Evolutionary conservation across 257 asterid genomes (phyloP), one percentile per base, ranked within the genome.

Genomic region (Ehretia macrophylla): DNA sequence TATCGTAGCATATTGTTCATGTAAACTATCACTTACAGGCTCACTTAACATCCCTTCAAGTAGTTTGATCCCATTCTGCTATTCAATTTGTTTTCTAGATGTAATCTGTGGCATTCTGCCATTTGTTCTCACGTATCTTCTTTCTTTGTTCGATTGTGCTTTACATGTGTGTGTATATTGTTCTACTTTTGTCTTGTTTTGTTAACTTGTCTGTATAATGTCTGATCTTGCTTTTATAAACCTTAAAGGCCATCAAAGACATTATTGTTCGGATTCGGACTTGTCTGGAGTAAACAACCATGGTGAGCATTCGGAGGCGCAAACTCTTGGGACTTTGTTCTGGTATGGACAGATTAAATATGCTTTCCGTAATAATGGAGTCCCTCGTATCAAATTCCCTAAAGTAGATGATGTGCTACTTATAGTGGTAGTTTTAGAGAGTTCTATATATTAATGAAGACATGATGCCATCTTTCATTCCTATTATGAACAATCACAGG

Each of bases 241-340:
- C 27, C 42, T 10, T 17, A 49, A 68, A 40, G 20, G 42, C 52
- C 50, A 6, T 63, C 63, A 17, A 42, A 61, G 72, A 11, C 56
- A 50, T 67, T 38, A 50, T 63, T 35, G 18, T 47, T 42, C 50
- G 60, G 32, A 22, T 47, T 42, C 50, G 60, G 32, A 22, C 47
- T 53, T 40, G 57, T 57, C 63, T 65, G 77, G 87, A 82, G 17
- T 52, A 21, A 5, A 51, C 65, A 65, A 68, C 68, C 45, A 91
- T 91, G 98, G 98, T 90, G 83, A 87, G 96, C 93, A 83, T 90
- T 66, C 90, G 97, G 52, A 84, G 96, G 62, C 88, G 93, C 58
- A 79, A 51, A 61, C 86, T 81, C 50, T 68, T 84, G 53, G 95
- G 83, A 56, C 67, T 74, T 64, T 81, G 86, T 71, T 64, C 95